phyloP scores from a whole-genome alignment of 768 basidiomycete species.

The Suillus sp. region DNA sequence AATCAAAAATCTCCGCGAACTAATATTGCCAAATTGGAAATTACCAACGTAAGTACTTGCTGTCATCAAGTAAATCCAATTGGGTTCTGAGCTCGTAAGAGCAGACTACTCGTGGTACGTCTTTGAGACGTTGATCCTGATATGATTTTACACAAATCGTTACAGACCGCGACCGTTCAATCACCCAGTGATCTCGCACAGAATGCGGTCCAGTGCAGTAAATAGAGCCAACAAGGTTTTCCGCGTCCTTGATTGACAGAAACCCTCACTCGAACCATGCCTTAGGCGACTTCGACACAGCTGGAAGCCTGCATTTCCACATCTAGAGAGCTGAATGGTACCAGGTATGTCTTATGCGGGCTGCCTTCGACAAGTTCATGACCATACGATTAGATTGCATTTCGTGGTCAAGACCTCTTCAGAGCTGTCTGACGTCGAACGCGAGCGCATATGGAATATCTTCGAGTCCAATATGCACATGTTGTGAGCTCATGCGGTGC shows the following conservation, averaged over 20 bases:
- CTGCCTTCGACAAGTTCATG: background rate
- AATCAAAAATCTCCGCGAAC: slow-evolving; percentile 1
- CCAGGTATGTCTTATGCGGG: slow-evolving; percentile 18
- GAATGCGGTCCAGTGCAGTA: slow-evolving; percentile 24
- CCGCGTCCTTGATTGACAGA: slow-evolving; percentile 1
- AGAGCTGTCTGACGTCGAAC: slow-evolving; percentile 39
- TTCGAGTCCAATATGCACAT: slow-evolving; percentile 62
- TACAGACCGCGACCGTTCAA: background rate
- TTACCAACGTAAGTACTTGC: background rate
- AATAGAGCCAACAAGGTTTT: slow-evolving; percentile 39
- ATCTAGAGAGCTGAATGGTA: slow-evolving; percentile 14
- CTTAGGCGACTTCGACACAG: slow-evolving; percentile 25
- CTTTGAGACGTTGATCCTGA: background rate
- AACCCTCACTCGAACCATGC: slow-evolving; percentile 9
- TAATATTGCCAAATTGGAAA: slow-evolving; percentile 7
- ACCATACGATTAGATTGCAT: slow-evolving; percentile 20
- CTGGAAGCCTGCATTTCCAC: slow-evolving; percentile 23
- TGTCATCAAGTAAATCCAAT: background rate
- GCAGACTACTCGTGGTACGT: slow-evolving; percentile 3
- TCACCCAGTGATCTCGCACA: background rate
- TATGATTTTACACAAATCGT: background rate
- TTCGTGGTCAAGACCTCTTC: slow-evolving; percentile 29
- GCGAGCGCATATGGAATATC: slow-evolving; percentile 50
- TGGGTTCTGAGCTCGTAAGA: background rate
- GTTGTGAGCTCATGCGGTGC: slow-evolving; percentile 31